Conservation (phyloP, 2,329 filamentous ascomycete genomes). For the Volutella citrinella region DNA sequence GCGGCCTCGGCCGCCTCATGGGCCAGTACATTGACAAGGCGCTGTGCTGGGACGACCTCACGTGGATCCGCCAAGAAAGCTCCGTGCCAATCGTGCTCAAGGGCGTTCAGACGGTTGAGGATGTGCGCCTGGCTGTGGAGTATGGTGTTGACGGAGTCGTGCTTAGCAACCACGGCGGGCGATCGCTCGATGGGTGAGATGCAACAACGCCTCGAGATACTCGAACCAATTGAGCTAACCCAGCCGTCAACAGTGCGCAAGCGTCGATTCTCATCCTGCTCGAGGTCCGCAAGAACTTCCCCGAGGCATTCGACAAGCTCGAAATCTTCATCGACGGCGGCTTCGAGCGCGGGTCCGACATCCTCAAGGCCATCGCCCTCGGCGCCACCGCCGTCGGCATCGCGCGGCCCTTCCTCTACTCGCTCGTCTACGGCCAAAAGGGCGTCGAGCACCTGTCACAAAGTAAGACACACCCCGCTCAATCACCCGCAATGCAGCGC, state of each 20-base stretch:
- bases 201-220: no score
- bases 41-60: constrained; percentile 50
- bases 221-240: accelerated
- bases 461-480: constrained; percentile 38
- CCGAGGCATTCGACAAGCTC: constrained; percentile 46
- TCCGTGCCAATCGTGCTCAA: constrained; percentile 54
- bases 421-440: constrained; percentile 51
- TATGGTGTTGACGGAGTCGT: constrained; percentile 52
- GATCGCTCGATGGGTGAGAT: constrained; percentile 47
- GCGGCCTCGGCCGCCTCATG: constrained; percentile 51
- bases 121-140: constrained; percentile 48
- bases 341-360: constrained; percentile 50
- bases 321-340: constrained; percentile 54
- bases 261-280: constrained; percentile 49
- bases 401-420: constrained; percentile 51
- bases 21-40: constrained; percentile 49
- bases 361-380: constrained; percentile 51
- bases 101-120: constrained; percentile 54
- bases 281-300: constrained; percentile 47
- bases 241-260: constrained; percentile 22
- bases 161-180: constrained; percentile 57
- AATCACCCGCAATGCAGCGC: accelerated
- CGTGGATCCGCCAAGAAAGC: constrained; percentile 46
- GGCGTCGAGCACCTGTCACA: constrained; percentile 53
- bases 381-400: constrained; percentile 54